Conservation (phyloP, 441 rosid species). For the Arabidopsis lyrata region DNA sequence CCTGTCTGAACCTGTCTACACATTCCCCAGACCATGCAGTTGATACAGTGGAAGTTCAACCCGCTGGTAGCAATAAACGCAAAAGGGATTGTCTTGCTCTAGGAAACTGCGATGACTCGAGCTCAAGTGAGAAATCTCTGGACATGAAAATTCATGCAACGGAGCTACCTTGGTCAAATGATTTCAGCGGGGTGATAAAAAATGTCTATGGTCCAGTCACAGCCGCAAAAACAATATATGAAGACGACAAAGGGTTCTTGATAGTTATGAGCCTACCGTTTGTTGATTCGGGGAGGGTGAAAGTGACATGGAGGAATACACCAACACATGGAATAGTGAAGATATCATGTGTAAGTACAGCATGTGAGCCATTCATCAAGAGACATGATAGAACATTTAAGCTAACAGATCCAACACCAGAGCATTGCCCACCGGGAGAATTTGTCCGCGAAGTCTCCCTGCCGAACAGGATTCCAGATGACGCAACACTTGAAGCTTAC, state of each 20-base stretch:
- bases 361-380: conserved; percentile 73
- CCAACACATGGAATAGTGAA: conserved; percentile 75
- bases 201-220: conserved; percentile 81
- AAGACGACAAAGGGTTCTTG: conserved; percentile 74
- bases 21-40: conserved; percentile 67
- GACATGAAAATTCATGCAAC: conserved; percentile 61
- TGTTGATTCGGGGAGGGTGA: conserved; percentile 78
- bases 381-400: conserved; percentile 84
- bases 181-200: conserved; percentile 83
- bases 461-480: conserved; percentile 84
- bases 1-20: conserved; percentile 73
- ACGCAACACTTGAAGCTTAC: conserved; percentile 84
- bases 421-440: conserved; percentile 95
- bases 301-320: conserved; percentile 85
- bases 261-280: conserved; percentile 77
- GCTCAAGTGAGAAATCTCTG: conserved; percentile 57
- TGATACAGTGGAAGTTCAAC: conserved; percentile 56
- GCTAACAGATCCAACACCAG: conserved; percentile 93
- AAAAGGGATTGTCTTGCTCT: conserved; percentile 64
- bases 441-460: conserved; percentile 78
- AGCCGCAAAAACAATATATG: conserved; percentile 80
- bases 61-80: conserved; percentile 61
- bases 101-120: conserved; percentile 59
- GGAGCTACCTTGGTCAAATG: conserved; percentile 69
- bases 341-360: conserved; percentile 77